A percentile compares a stretch with the other conserved stretches of the same genome.
Conservation (phyloP, 768 basidiomycete genomes). For the Scleroderma bovista region DNA sequence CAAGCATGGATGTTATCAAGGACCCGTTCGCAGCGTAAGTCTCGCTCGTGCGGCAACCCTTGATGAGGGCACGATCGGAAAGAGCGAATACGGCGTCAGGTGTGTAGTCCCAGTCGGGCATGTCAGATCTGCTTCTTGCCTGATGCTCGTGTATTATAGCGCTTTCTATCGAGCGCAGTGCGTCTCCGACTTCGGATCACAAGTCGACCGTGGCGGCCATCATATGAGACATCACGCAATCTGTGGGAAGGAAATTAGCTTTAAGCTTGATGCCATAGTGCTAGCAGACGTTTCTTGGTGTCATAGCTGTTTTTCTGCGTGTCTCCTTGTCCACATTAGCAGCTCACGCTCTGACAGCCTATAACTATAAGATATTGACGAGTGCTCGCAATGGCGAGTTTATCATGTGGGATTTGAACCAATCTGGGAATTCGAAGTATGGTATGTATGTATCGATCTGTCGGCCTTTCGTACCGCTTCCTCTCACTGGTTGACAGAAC, state of each 20-base stretch:
- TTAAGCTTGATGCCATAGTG: slow-evolving; percentile 81
- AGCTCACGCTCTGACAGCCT: slow-evolving; percentile 39
- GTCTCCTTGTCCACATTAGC: not conserved
- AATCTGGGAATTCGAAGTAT: slow-evolving; percentile 59
- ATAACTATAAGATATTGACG: slow-evolving; percentile 71
- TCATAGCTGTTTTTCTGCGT: slow-evolving; percentile 45
- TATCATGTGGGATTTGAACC: slow-evolving; percentile 78
- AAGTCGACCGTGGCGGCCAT: slow-evolving; percentile 55
- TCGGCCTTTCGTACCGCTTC: slow-evolving; percentile 2
- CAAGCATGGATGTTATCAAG: slow-evolving; percentile 35
- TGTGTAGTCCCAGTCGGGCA: slow-evolving; percentile 76
- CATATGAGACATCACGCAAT: slow-evolving; percentile 69
- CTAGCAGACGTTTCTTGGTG: slow-evolving; percentile 82
- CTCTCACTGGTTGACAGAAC: slow-evolving; percentile 40
- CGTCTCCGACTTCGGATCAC: slow-evolving; percentile 37
- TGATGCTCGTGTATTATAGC: slow-evolving; percentile 33
- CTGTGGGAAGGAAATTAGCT: slow-evolving; percentile 72
- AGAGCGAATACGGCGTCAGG: slow-evolving; percentile 57
- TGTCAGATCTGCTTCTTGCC: slow-evolving; percentile 38
- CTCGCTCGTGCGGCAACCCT: slow-evolving; percentile 51
- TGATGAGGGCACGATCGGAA: slow-evolving; percentile 65
- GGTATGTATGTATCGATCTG: slow-evolving; percentile 38
- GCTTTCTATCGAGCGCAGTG: slow-evolving; percentile 49
- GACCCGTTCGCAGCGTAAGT: slow-evolving; percentile 49
- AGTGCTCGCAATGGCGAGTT: slow-evolving; percentile 79